These are phyloP conservation scores for Jatropha multifida DNA, from an alignment of 441 rosid species.

Conservation along the genomic window DNA sequence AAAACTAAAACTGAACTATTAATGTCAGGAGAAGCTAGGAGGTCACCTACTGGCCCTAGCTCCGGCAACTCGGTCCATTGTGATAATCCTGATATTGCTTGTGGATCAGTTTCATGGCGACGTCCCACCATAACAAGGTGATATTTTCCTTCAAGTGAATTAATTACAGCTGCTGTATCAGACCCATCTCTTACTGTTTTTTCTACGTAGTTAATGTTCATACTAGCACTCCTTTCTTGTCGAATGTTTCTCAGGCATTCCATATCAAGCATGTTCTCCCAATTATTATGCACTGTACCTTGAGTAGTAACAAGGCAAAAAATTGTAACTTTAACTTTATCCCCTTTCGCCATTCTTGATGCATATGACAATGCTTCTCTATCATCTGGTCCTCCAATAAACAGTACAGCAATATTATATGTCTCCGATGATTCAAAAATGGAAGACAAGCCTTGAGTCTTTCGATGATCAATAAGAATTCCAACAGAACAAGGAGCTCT, in stretches of 20 bases:
- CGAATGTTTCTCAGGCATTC: slow-evolving; percentile 24
- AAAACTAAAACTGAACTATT: slow-evolving; percentile 24
- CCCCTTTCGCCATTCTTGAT: slow-evolving; percentile 34
- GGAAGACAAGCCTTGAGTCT: slow-evolving; percentile 18
- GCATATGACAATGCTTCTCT: slow-evolving; percentile 48
- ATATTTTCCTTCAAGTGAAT: slow-evolving; percentile 4
- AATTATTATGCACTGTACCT: neutral
- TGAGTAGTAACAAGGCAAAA: slow-evolving; percentile 2
- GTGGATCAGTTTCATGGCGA: slow-evolving; percentile 22
- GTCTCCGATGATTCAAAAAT: slow-evolving; percentile 10
- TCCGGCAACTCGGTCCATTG: slow-evolving; percentile 43
- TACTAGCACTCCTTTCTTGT: neutral
- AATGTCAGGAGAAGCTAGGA: slow-evolving; percentile 36
- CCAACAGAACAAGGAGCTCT: slow-evolving; percentile 49
- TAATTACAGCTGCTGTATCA: slow-evolving; percentile 26
- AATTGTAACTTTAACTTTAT: slow-evolving; percentile 25
- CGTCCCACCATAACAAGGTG: neutral
- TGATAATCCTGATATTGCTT: slow-evolving; percentile 28
- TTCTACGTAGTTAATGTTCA: slow-evolving; percentile 20
- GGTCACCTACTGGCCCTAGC: slow-evolving; percentile 43
- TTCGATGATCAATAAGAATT: slow-evolving; percentile 37
- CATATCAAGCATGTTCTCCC: slow-evolving; percentile 22
- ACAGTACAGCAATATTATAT: slow-evolving; percentile 28
- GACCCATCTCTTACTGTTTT: slow-evolving; percentile 36
- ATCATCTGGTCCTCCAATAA: slow-evolving; percentile 45